Base-by-base conservation (phyloP, 2,329 filamentous ascomycete genomes). In the Aureobasidium sp. region DNA sequence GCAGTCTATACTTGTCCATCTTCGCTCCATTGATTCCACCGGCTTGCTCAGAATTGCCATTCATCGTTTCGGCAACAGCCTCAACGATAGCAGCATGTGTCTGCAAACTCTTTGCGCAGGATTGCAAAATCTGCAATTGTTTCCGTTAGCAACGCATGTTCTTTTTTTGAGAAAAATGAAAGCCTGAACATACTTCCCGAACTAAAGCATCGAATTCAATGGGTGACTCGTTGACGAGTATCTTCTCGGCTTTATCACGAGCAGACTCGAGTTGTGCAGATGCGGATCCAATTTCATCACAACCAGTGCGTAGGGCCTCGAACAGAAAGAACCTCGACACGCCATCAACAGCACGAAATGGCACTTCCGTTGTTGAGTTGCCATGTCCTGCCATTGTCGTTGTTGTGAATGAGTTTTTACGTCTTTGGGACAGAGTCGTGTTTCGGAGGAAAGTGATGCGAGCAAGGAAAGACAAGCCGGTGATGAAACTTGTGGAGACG, bases 361-460 rank as follows among this genome's bases (percentile, higher is more conserved):
- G 43, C 13, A 59, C 51, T 10, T 52, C 36, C n/a, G 9, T 56
- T 1, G 39, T 44, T 9, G 52, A n/a, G 2, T 3, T 34, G 10
- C n/a, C 12, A 4, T 17, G 3, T 34, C 15, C 37, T 10, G 37
- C 27, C 39, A 44, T 44, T 5, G 9, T 13, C 15, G n/a, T 44
- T 41, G 39, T 24, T 12, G 10, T 29, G 2, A 2, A 17, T 32
- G 27, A 15, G 3, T 8, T 34, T 13, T 24, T 32, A 2, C 17
- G 27, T 20, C 34, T 41, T 56, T 44, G 17, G 44, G 34, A 24
- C 37, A 4, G 12, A 39, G 20, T 15, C 29, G 36, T 56, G 52
- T 56, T 56, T 56, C 39, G 37, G 39, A 41, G 51, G 51, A 55
- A 55, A 41, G 51, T 44, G 51, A 55, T 55, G 51, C 39, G 39